These are phyloP conservation scores for Carallia pectinifolia DNA, from an alignment of 345 rosid genomes.

Conservation along the genomic window DNA sequence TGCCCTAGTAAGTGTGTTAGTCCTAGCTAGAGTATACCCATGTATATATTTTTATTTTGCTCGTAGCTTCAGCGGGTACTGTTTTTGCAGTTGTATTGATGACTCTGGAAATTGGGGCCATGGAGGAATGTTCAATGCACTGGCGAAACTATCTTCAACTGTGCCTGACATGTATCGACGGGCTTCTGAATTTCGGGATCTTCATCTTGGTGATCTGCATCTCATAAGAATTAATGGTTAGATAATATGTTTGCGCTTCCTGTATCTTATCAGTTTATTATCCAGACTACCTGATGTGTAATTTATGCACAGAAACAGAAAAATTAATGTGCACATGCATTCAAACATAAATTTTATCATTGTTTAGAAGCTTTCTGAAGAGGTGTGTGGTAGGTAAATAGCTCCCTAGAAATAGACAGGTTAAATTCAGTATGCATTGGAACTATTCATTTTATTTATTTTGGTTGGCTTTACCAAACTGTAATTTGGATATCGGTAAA, in stretches of 20 bases:
- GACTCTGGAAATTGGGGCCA: conserved; percentile 89
- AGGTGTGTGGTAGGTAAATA: too few species aligned
- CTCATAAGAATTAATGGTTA: conserved; percentile 63
- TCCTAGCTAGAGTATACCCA: too few species aligned
- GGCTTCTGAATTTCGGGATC: conserved; percentile 67
- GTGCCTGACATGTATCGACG: conserved; percentile 56
- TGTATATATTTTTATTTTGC: neutral
- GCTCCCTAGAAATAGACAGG: too few species aligned
- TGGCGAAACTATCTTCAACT: conserved; percentile 50
- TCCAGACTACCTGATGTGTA: neutral
- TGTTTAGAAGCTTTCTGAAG: too few species aligned
- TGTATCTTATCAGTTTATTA: neutral
- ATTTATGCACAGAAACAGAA: too few species aligned
- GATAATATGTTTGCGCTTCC: conserved; percentile 7
- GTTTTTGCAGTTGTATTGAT: conserved; percentile 66
- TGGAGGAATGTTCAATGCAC: conserved; percentile 83
- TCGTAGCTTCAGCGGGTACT: conserved; percentile 13
- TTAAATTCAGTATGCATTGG: too few species aligned
- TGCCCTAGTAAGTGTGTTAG: too few species aligned
- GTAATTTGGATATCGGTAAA: too few species aligned
- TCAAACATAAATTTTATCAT: too few species aligned
- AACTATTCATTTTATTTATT: too few species aligned
- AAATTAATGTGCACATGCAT: too few species aligned
- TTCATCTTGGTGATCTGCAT: conserved; percentile 86
- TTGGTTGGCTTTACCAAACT: too few species aligned